Percentiles rank a stretch among this genome's conserved stretches.
phyloP scores from a whole-genome alignment of 331 rosid genomes.

The Stylosanthes scabra region DNA sequence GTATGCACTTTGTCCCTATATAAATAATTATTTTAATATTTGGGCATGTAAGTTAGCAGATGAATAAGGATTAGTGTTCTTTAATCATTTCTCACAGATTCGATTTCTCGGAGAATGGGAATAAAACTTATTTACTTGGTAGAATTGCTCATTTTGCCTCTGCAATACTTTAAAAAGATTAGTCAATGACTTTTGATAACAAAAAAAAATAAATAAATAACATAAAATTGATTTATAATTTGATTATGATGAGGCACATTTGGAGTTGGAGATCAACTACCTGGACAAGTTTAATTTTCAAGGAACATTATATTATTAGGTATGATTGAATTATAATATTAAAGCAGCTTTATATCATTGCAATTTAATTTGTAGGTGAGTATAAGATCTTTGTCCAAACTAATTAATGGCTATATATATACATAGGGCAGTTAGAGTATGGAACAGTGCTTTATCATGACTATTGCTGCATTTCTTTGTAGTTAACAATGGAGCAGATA shows the following conservation, averaged over 20 bases:
- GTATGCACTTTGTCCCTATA: too few species aligned
- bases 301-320: not conserved
- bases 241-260: not conserved
- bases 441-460: slow-evolving; percentile 2
- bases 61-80: too few species aligned
- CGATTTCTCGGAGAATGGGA: too few species aligned
- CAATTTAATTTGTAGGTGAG: not conserved
- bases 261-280: not conserved
- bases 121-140: too few species aligned
- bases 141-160: too few species aligned
- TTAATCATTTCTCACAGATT: too few species aligned
- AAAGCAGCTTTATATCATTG: not conserved
- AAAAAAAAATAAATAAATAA: too few species aligned
- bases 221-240: too few species aligned
- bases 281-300: not conserved
- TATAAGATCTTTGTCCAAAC: slow-evolving; percentile 1
- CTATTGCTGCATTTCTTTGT: not conserved
- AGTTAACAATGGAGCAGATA: not conserved
- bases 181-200: too few species aligned
- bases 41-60: too few species aligned
- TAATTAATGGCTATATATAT: not conserved
- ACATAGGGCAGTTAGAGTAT: not conserved
- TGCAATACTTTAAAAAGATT: too few species aligned
- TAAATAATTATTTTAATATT: too few species aligned
- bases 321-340: not conserved